Base-by-base conservation (phyloP, 352 stramenopile species). In the Pythium aquatile region DNA sequence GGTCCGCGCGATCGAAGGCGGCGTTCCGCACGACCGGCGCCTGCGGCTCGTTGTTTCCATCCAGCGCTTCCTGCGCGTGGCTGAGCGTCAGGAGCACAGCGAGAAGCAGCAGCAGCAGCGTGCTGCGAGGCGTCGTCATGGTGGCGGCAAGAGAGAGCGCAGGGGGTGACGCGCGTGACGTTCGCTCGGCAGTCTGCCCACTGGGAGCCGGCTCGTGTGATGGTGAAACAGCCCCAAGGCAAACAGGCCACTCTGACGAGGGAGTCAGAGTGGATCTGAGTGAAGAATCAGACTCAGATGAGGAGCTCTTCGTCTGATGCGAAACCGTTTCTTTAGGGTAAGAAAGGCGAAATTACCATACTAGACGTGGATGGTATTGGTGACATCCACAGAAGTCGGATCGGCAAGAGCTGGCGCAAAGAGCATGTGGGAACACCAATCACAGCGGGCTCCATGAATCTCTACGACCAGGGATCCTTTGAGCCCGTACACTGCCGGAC, bases 1-100 rank as follows among this genome's bases (percentile, higher is more conserved):
- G 63, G 70, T 93, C 84, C 1, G 82, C 84, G 55, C 76, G 80
- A 17, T 85, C 78, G 39, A 93, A 93, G 30, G 77, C 82, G 5
- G 72, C 72, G 46, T 71, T 64, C 17, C 65, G 66, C 47, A 72
- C 56, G n/a, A 57, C 37, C 2, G 70, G 55, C 0, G 47, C 40
- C 42, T 4, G 55, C 55, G 44, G 71, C 65, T 58, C 10, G 40
- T 39, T 4, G 16, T 54, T 55, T 24, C 55, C 46, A 33, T 40
- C 44, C 1, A 66, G 57, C 10, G 57, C 44, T 4, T 65, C 61
- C 65, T 78, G 76, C 44, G 57, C 40, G 37, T 39, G 28, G 24
- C 28, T 60, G 28, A 63, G 55, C 10, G 62, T 44, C 14, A 66
- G 53, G 32, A 55, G 10, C 40, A 51, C 56, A 7, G 35, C 33